A percentile compares a stretch with the other conserved stretches of the same genome.
These are phyloP conservation scores for Halophytophthora batemanensis DNA, from an alignment of 352 stramenopile genomes.

Conservation along the genomic window DNA sequence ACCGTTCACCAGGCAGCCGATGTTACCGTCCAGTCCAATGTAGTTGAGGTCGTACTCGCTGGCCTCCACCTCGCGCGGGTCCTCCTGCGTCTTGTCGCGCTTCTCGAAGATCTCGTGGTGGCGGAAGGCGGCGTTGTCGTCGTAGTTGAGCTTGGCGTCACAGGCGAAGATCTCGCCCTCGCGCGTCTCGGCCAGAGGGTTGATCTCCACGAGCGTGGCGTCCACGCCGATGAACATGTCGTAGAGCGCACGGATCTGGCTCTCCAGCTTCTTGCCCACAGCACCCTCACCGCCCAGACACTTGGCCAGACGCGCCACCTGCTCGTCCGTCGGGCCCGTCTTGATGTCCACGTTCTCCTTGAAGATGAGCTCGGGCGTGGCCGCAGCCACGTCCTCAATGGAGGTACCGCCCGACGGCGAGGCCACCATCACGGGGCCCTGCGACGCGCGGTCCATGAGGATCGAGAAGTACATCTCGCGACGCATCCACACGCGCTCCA, in stretches of 20 bases:
- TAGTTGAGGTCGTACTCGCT: constrained; percentile 98
- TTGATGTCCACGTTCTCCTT: constrained; percentile 95
- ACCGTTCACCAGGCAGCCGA: constrained; percentile 99
- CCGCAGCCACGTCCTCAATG: constrained; percentile 96
- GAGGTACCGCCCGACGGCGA: constrained; percentile 91
- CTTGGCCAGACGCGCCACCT: constrained; percentile 69
- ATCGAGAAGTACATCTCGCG: constrained; percentile 99
- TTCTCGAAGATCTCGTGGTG: constrained; percentile 93
- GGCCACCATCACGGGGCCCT: constrained; percentile 96
- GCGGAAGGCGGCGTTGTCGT: constrained; percentile 97
- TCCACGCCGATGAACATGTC: constrained; percentile 96
- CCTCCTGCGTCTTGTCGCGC: constrained; percentile 92
- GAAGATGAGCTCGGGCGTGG: constrained; percentile 92
- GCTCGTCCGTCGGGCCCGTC: constrained; percentile 84
- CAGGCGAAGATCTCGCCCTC: constrained; percentile 94
- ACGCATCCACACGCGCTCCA: constrained; percentile 92
- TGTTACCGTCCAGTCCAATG: constrained; percentile 98
- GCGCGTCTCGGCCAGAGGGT: constrained; percentile 96
- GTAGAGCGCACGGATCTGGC: constrained; percentile 91
- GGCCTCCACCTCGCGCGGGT: constrained; percentile 93
- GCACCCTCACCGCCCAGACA: constrained; percentile 64
- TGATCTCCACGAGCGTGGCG: constrained; percentile 98
- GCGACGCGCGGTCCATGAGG: constrained; percentile 95
- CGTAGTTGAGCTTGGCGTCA: constrained; percentile 99
- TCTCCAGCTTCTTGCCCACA: constrained; percentile 59